Evolutionary conservation across 768 basidiomycete genomes (phyloP), one percentile per base, ranked within the genome.

Genomic region (Lanmaoa pseudosensibilis): DNA sequence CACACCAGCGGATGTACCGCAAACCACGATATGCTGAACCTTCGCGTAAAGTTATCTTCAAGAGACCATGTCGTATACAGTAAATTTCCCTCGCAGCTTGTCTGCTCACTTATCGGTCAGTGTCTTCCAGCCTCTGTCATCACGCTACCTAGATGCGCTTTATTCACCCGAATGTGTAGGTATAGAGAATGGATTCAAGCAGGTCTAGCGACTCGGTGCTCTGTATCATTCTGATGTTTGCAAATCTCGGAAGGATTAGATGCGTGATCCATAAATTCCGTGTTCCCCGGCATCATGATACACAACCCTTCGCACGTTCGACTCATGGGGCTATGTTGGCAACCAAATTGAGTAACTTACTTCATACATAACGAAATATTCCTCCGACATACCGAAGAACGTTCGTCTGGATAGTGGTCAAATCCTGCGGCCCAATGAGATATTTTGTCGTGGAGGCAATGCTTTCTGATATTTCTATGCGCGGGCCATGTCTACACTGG

Each of bases 321-420:
- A 52, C 40, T 34, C 13, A 11, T 32, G 40, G 15, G 32, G 46
- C 32, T 19, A 48, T 43, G 38, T 46, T 52, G 11, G 18, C 57
- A 32, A 25, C 69, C 56, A 60, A 70, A 66, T 60, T 44, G 50
- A 52, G 69, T 57, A 68, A 65, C 41, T 18, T 37, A 19, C 23
- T 43, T 27, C 27, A 50, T 48, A 21, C 36, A 7, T 37, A 3
- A 38, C 57, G 12, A 21, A 27, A 46, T 27, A 30, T 16, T 33
- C 38, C n/a, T 19, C 38, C 19, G 2, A 34, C 16, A 13, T 19
- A 46, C 45, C 47, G 59, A 69, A 52, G 53, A 71, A 71, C 70
- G 72, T 71, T 71, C 69, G 71, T 67, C 37, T 50, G 15, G 9
- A 55, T 38, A 69, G 52, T 65, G 71, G 64, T 49, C 55, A 21